Conservation (phyloP, 163 green algal genomes). For the Prototheca wickerhamii region DNA sequence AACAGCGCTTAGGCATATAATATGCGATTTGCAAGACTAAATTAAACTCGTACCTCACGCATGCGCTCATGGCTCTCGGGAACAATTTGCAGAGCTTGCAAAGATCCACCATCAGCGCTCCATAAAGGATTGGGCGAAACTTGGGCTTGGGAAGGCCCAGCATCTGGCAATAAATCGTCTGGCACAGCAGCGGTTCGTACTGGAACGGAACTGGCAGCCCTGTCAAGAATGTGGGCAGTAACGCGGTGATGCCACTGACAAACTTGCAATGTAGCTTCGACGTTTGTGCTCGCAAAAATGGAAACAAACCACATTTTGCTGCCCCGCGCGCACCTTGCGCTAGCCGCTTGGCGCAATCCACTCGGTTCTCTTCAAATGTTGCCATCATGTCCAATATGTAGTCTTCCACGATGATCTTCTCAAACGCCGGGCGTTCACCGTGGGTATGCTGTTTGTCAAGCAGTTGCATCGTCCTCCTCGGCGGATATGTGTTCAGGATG, state of each 20-base stretch:
- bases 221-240: slow-evolving; percentile 7
- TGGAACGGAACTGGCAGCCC: slow-evolving; percentile 46
- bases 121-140: slow-evolving; percentile 71
- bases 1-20: too few species aligned
- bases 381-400: slow-evolving; percentile 74
- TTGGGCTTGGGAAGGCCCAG: slow-evolving; percentile 64
- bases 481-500: slow-evolving; percentile 42
- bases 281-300: too few species aligned
- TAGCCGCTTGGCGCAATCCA: slow-evolving; percentile 52
- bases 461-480: slow-evolving; percentile 56
- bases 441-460: slow-evolving; percentile 52
- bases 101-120: slow-evolving; percentile 82
- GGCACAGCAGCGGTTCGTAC: slow-evolving; percentile 54
- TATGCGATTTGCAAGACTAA: background rate
- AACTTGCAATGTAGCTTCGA: too few species aligned
- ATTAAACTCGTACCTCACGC: slow-evolving; percentile 35
- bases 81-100: slow-evolving; percentile 71
- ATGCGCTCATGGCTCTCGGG: slow-evolving; percentile 59
- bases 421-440: slow-evolving; percentile 39
- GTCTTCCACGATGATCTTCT: slow-evolving; percentile 76
- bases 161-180: slow-evolving; percentile 82
- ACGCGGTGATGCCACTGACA: too few species aligned
- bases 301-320: too few species aligned
- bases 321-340: slow-evolving; percentile 24
- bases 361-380: slow-evolving; percentile 60